Base-by-base conservation (phyloP, 805 yeast genomes). In the Metschnikowia dekortorum region DNA sequence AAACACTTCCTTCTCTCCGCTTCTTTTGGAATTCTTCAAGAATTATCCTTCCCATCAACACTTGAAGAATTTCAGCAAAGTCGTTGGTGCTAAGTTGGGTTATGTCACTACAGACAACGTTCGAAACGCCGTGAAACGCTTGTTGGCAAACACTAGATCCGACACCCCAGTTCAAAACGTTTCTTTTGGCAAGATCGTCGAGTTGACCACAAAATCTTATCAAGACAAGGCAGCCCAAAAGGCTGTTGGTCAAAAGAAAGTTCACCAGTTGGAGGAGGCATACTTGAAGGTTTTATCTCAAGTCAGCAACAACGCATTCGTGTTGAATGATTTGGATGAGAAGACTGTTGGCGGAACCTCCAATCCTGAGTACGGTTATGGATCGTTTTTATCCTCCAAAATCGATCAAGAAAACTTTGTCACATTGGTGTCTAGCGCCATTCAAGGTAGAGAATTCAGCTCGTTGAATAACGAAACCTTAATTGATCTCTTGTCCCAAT, bases 321-420 rank as follows among this genome's bases (percentile, higher is more conserved):
- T 90, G 35, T 73, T 87, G 64, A 85, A 89, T 67, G 83, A 83
- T 48, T 79, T 68, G 56, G 59, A 75, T 14, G 73, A 78, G 26
- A 68, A 70, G 34, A 70, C 75, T 40, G 70, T 73, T 46, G 80
- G 81, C 4, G 47, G 52, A 11, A 67, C 69, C 33, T 62, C 82
- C 16, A 79, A 82, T 46, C 98, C 97, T 26, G 97, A 90, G 68
- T 91, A 73, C 62, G 96, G 97, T 8, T 88, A 79, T 58, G 98
- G 98, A 66, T 70, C 80, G 29, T 89, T 76, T 63, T 68, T 90
- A 58, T 80, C 78, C 46, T 70, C 70, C 36, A 78, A 81, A 58
- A 82, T 82, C 57, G 75, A 78, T 54, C 78, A 79, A 48, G 61
- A 66, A 29, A 66, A 69, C 29, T 73, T 85, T 55, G 58, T 79